These are phyloP conservation scores for Naumovozyma castellii DNA, from an alignment of 805 yeast species.

Conservation along the genomic window DNA sequence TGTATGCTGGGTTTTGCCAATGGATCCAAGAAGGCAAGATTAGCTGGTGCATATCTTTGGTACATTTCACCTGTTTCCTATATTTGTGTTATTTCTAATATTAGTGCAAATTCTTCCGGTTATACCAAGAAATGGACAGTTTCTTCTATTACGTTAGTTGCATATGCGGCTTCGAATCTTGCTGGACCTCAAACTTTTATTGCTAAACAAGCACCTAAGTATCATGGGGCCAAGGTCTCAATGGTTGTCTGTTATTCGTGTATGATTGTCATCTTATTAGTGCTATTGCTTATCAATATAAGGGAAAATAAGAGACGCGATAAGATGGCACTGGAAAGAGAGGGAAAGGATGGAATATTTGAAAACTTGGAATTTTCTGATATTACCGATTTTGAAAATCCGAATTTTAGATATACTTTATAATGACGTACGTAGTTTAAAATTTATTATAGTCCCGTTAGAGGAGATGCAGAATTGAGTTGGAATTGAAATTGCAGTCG, in stretches of 20 bases:
- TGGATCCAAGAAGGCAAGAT: constrained; percentile 27
- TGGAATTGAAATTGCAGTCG: too few relatives aligned
- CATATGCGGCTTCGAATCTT: constrained; percentile 58
- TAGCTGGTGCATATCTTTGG: constrained; percentile 31
- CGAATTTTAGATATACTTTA: constrained; percentile 32
- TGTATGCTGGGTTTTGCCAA: constrained; percentile 38
- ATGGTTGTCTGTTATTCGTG: constrained; percentile 41
- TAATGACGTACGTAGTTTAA: constrained; percentile 1
- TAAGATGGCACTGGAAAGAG: constrained; percentile 5
- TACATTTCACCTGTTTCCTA: constrained; percentile 31
- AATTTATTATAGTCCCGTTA: background rate
- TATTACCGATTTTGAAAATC: constrained; percentile 38
- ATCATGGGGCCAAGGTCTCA: constrained; percentile 45
- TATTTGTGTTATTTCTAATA: constrained; percentile 29
- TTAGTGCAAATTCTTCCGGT: constrained; percentile 53
- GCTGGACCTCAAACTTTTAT: constrained; percentile 69
- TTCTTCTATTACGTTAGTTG: constrained; percentile 50
- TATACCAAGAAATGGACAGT: constrained; percentile 61
- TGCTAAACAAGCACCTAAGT: constrained; percentile 48
- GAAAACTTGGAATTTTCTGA: constrained; percentile 33
- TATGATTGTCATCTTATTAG: constrained; percentile 30
- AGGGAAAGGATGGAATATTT: constrained; percentile 18
- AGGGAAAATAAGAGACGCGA: constrained; percentile 39
- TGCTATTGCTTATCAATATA: constrained; percentile 23
- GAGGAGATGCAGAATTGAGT: too few relatives aligned